phyloP scores from a whole-genome alignment of 2,329 filamentous ascomycete species.

The Trichoderma aggressivum region DNA sequence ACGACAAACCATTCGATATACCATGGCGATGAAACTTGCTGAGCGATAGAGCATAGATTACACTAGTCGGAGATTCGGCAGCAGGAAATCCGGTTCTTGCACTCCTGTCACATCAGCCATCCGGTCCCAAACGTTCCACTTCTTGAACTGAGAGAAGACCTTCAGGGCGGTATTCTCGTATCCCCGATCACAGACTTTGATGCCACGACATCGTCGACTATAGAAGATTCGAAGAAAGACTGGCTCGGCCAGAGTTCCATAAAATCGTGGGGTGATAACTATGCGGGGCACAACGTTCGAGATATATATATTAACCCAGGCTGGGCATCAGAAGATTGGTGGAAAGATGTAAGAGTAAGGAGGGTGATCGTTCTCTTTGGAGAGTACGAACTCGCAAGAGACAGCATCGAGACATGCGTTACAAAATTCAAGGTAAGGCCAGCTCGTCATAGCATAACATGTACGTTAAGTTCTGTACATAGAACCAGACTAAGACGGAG shows the following conservation, averaged over 20 bases:
- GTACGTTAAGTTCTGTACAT: neutral
- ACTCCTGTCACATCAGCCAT: neutral
- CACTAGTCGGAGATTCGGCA: neutral
- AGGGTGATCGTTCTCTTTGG: neutral
- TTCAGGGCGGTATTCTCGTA: neutral
- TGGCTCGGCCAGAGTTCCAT: neutral
- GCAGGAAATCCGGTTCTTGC: neutral
- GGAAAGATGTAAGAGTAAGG: neutral
- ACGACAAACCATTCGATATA: neutral
- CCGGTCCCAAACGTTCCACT: neutral
- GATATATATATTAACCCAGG: neutral
- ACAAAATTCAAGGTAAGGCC: neutral
- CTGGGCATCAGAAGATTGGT: neutral
- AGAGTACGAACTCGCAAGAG: neutral
- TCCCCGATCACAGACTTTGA: neutral
- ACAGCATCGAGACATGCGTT: neutral
- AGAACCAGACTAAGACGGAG: neutral
- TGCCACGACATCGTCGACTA: neutral
- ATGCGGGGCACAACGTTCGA: neutral
- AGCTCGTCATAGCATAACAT: neutral
- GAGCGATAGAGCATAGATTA: neutral
- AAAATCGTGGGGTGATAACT: neutral
- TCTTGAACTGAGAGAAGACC: neutral
- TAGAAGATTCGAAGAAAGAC: neutral
- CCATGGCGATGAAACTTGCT: neutral